Conservation (phyloP, 768 basidiomycete genomes). For the Russula vinacea region DNA sequence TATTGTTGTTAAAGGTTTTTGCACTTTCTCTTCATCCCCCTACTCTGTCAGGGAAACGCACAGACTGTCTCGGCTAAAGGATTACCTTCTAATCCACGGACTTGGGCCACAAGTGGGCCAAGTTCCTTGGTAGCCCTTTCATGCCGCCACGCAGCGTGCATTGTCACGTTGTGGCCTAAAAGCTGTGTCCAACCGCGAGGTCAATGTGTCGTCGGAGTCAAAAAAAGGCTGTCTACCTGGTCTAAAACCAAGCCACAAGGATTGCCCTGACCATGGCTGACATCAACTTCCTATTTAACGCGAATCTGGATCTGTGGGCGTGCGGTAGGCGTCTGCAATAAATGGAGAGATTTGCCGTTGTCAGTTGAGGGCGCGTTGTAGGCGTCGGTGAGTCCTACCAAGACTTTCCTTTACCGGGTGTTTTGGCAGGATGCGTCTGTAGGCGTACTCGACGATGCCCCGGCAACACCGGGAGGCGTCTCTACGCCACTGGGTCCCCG, state of each 20-base stretch:
- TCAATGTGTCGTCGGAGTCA: too few species aligned
- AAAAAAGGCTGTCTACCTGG: too few species aligned
- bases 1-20: not conserved
- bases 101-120: not conserved
- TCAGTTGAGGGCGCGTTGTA: slow-evolving; percentile 9
- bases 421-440: slow-evolving; percentile 16
- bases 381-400: slow-evolving; percentile 5
- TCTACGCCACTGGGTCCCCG: not conserved
- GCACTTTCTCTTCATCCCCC: not conserved
- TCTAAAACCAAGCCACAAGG: too few species aligned
- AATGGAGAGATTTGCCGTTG: not conserved
- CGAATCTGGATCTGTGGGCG: slow-evolving; percentile 7
- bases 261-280: too few species aligned
- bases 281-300: not conserved
- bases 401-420: slow-evolving; percentile 14
- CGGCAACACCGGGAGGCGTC: slow-evolving; percentile 3
- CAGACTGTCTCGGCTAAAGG: not conserved
- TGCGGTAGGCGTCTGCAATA: slow-evolving; percentile 8
- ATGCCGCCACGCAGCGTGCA: too few species aligned
- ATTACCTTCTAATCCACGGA: too few species aligned
- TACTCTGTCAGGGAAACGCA: not conserved
- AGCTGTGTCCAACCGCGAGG: too few species aligned
- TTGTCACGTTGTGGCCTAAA: too few species aligned
- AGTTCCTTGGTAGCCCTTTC: too few species aligned
- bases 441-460: slow-evolving; percentile 7